Evolutionary conservation across 352 stramenopile genomes (phyloP), one percentile per base, ranked within the genome.

Genomic region (Peronospora farinosa): DNA sequence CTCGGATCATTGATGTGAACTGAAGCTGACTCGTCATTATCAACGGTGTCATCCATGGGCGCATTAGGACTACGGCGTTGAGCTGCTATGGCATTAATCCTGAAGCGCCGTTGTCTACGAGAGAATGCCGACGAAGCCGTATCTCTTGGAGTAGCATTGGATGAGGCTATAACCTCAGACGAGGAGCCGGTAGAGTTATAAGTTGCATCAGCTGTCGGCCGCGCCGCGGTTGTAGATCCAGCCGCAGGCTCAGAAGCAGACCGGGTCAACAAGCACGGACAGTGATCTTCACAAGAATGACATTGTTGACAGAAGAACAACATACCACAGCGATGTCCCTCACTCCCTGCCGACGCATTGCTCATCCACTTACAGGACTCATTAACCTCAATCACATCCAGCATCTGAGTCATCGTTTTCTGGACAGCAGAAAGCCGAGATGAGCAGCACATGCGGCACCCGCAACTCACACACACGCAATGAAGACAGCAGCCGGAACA

Each of bases 391-490:
- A 90, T 74, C 5, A 65, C 52, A 27, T 75, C 60, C 42, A 90
- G 51, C 32, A 90, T 65, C 21, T 82, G 51, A 5, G 41, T 46
- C 45, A 90, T 57, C 2, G 72, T 73, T 52, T 86, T 86, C 46
- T 86, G 76, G 11, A 88, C 76, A 0, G 65, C 72, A 0, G 67
- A 50, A 25, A 68, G 60, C 4, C 69, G 68, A 23, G 72, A 80
- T 5, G 74, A 83, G 39, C 74, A 78, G 62, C 79, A 90, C 70
- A 87, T 79, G n/a, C 76, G 70, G 31, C 79, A 90, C 9, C 70
- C 69, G 45, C 79, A 90, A 27, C 65, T 71, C 30, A 85, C 57
- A 54, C 79, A 90, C 12, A 79, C 67, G 15, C 79, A 90, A 56
- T 90, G 79, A 16, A 84, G 52, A 39, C 72, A 86, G 47, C 79